Conservation (phyloP, 2,329 filamentous ascomycete genomes). For the Mollisia scopiformis region DNA sequence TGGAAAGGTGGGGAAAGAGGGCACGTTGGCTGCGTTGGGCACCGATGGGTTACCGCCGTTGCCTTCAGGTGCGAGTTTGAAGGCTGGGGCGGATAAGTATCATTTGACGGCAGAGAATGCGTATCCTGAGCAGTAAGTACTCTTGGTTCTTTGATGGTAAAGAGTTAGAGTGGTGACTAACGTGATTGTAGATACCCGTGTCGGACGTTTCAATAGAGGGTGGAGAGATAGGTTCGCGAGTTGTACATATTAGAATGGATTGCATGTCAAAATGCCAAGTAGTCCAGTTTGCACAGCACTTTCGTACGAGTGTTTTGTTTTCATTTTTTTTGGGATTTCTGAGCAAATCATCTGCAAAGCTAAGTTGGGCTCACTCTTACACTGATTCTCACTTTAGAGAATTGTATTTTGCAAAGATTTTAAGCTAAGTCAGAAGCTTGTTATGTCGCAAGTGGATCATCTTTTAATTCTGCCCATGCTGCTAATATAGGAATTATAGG, state of each 20-base stretch:
- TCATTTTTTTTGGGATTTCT: too few relatives aligned
- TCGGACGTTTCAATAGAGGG: conserved; percentile 59
- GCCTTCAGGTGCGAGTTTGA: conserved; percentile 64
- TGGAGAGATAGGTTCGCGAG: conserved; percentile 15
- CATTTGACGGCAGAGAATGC: conserved; percentile 65
- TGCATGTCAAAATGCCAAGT: neutral
- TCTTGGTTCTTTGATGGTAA: neutral
- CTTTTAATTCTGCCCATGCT: too few relatives aligned
- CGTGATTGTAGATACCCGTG: conserved; percentile 59
- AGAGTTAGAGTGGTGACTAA: conserved; percentile 32
- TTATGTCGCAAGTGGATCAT: too few relatives aligned
- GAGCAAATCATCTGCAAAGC: neutral
- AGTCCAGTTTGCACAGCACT: too few relatives aligned
- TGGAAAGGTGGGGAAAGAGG: conserved; percentile 60
- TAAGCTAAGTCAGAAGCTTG: too few relatives aligned
- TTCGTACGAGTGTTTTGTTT: too few relatives aligned
- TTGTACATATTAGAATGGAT: conserved; percentile 29
- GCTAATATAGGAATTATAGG: too few relatives aligned
- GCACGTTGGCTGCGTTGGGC: conserved; percentile 64
- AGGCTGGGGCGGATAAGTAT: conserved; percentile 69
- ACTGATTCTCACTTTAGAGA: too few relatives aligned
- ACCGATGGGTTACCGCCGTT: conserved; percentile 83
- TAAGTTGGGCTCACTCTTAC: too few relatives aligned
- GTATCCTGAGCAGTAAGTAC: conserved; percentile 70
- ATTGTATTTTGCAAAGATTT: too few relatives aligned